A percentile compares a stretch with the other conserved stretches of the same genome.
Evolutionary conservation across 805 yeast genomes (phyloP).

Genomic region (Pichia scutulata): DNA sequence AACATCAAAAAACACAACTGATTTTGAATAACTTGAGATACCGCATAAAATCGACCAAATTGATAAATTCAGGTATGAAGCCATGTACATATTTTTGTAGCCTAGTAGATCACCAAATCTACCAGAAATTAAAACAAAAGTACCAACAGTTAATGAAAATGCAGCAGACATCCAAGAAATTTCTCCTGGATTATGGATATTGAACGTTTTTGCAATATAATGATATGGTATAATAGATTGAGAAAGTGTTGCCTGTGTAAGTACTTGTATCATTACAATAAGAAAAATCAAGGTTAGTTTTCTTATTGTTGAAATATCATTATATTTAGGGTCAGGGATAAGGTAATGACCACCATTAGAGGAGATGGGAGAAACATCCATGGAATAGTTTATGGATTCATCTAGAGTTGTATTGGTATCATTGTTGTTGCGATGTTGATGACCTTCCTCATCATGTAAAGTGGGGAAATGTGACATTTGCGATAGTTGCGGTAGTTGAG

Average conservation of each 20-base stretch:
- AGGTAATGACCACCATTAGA: background rate
- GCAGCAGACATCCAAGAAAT: conserved; percentile 66
- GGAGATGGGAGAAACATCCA: background rate
- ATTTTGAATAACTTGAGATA: conserved; percentile 41
- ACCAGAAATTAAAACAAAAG: conserved; percentile 63
- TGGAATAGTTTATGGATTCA: background rate
- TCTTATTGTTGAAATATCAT: conserved; percentile 13
- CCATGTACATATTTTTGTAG: conserved; percentile 41
- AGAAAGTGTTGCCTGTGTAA: conserved; percentile 32
- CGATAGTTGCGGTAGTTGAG: background rate
- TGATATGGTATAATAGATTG: conserved; percentile 25
- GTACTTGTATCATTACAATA: conserved; percentile 26
- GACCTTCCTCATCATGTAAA: background rate
- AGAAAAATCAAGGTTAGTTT: conserved; percentile 13
- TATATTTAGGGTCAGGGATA: conserved; percentile 14
- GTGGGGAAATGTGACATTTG: background rate
- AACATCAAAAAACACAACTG: conserved; percentile 42
- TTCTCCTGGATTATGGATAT: conserved; percentile 25
- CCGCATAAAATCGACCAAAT: conserved; percentile 60
- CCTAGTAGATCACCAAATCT: conserved; percentile 69
- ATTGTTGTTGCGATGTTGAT: background rate
- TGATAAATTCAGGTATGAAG: conserved; percentile 49
- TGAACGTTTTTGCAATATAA: conserved; percentile 26
- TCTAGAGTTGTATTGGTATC: background rate
- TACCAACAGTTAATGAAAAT: conserved; percentile 63